Evolutionary conservation across 2,329 filamentous ascomycete species (phyloP), one percentile per base, ranked within the genome.

Genomic region (Nothophaeocryptopus gaeumannii): DNA sequence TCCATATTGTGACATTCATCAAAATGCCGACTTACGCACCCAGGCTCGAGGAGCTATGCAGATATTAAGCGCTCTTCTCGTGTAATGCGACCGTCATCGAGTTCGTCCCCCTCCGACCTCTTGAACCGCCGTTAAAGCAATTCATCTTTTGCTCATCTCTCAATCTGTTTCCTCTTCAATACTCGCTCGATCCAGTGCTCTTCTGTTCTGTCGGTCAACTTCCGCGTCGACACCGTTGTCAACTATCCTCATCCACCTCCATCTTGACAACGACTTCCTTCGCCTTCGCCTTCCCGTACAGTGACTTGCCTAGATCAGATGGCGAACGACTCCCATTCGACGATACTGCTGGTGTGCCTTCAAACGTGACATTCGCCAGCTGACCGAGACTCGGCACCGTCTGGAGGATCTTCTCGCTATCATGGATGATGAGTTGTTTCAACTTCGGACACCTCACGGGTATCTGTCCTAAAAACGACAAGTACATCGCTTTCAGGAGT

Each of bases 401-500:
- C 29, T 53, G 39, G 26, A 55, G 12, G 2, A 60, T 5, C 8
- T 30, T 41, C 16, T 50, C 51, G 8, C 39, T 14, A 39, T 62
- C 58, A 13, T 60, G 42, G 26, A 62, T 38, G 3, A 50, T 51
- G 2, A 61, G 49, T 1, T 42, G 38, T 26, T 53, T 45, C 8
- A 63, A 45, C 7, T 38, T 45, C 3, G 59, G 60, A 40, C 53
- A 56, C 2, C 56, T 45, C 11, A 51, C 40, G 4, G 54, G 49
- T 12, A 63, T 61, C 14, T 56, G 38, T 15, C 33, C 49, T 8
- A 66, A 45, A 8, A 63, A 55, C 3, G 61, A 60, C 7, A 57
- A 37, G 39, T 64, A 64, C 56, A 65, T 53, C 15, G 57, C 56
- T 31, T 50, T 45, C 8, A 63, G 39, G 2, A 66, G 50, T 13